These are phyloP conservation scores for Penicillium ochrochloron DNA, from an alignment of 495 filamentous ascomycete species.

Conservation along the genomic window DNA sequence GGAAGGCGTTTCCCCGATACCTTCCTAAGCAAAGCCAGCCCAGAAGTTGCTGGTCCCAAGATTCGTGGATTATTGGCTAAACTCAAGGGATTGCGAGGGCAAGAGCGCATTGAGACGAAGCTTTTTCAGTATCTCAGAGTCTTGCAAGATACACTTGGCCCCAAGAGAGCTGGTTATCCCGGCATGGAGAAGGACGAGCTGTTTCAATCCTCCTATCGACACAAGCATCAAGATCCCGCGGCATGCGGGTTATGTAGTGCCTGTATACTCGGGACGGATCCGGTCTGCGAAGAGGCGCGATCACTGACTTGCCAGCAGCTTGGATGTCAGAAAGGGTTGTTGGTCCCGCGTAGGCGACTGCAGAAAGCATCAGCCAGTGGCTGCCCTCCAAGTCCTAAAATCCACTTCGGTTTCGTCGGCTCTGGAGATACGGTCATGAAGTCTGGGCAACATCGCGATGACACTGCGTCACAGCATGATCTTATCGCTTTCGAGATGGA, in stretches of 20 bases:
- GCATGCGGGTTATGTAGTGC: not conserved
- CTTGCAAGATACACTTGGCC: not conserved
- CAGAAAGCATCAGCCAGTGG: not conserved
- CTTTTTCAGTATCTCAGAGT: not conserved
- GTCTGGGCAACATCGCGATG: not conserved
- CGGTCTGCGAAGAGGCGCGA: not conserved
- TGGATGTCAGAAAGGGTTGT: not conserved
- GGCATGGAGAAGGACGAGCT: not conserved
- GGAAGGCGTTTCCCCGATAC: not conserved
- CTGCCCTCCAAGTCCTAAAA: not conserved
- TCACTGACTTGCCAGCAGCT: not conserved
- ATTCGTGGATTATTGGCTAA: not conserved
- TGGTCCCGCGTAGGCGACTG: conserved; percentile 1
- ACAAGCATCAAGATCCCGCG: not conserved
- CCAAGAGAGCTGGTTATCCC: not conserved
- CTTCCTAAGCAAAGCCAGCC: not conserved
- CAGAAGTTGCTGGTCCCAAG: not conserved
- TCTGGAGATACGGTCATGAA: conserved; percentile 8
- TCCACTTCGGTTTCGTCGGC: not conserved
- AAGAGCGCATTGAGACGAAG: not conserved
- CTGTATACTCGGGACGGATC: not conserved
- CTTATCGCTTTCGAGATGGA: conserved; percentile 2
- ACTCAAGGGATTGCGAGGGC: not conserved
- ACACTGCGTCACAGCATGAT: not conserved
- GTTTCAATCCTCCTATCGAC: not conserved